Percentiles rank a stretch among this genome's conserved stretches.
Conservation (phyloP, 768 basidiomycete genomes). For the Boletus barrowsii region DNA sequence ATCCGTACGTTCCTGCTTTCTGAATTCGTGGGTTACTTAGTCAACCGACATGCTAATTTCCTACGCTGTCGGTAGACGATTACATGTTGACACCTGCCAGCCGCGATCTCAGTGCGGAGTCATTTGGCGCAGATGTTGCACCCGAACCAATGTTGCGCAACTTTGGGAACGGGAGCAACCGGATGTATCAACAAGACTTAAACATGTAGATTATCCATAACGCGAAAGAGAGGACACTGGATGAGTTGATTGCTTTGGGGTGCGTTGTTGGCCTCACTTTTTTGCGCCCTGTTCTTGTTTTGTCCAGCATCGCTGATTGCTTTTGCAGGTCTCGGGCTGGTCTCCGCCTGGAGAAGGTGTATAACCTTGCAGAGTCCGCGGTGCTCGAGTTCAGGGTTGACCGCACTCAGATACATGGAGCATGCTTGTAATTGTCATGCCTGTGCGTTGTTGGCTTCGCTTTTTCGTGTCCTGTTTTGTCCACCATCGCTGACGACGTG, state of each 20-base stretch:
- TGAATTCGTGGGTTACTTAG: no score
- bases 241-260: conserved; percentile 39
- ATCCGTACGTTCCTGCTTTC: conserved; percentile 26
- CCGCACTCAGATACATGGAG: no score
- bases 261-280: neutral
- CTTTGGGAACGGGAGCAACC: conserved; percentile 41
- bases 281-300: no score
- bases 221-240: conserved; percentile 40
- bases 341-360: conserved; percentile 22
- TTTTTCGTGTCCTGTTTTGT: no score
- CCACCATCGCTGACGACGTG: no score
- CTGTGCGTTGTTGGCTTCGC: no score
- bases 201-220: conserved; percentile 46
- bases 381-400: no score
- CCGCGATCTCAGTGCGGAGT: conserved; percentile 1
- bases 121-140: conserved; percentile 26
- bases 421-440: no score
- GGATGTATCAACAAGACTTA: conserved; percentile 43
- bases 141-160: conserved; percentile 48
- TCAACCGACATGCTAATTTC: no score
- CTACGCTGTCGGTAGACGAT: conserved; percentile 14
- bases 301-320: neutral
- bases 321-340: conserved; percentile 15
- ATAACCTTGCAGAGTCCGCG: conserved; percentile 29
- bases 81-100: conserved; percentile 15